Evolutionary conservation across 2,329 filamentous ascomycete genomes (phyloP).

Genomic region (Xylariomycetidae sp.): DNA sequence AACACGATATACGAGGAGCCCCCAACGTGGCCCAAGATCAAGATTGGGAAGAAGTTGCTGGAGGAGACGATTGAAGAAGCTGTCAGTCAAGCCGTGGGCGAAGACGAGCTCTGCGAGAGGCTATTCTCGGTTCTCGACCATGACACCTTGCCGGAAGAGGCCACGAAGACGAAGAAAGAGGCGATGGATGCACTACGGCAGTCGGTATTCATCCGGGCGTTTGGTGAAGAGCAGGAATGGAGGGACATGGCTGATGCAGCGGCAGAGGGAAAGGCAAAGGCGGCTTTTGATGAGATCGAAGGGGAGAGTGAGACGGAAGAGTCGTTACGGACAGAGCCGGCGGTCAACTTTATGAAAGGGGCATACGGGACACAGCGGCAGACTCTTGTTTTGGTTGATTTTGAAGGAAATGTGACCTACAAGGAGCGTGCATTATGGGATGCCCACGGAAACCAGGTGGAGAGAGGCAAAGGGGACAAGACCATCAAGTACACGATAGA

Average conservation of each 20-base stretch:
- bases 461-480: conserved; percentile 49
- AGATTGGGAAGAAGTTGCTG: conserved; percentile 43
- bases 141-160: conserved; percentile 46
- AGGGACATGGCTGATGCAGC: conserved; percentile 38
- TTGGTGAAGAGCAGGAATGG: conserved; percentile 44
- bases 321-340: conserved; percentile 31
- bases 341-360: conserved; percentile 46
- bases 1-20: conserved; percentile 53
- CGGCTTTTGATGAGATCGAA: conserved; percentile 31
- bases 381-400: conserved; percentile 56
- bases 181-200: conserved; percentile 48
- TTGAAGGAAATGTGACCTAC: conserved; percentile 55
- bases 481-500: conserved; percentile 52
- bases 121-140: conserved; percentile 51
- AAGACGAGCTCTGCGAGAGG: conserved; percentile 43
- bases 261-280: conserved; percentile 31
- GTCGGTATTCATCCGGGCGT: conserved; percentile 55
- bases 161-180: conserved; percentile 43
- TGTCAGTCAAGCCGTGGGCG: conserved; percentile 27
- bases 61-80: conserved; percentile 36
- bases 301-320: conserved; percentile 31
- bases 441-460: conserved; percentile 46
- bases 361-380: conserved; percentile 62
- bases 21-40: conserved; percentile 56
- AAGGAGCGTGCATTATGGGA: conserved; percentile 57